Conservation (phyloP, 768 basidiomycete species). For the Suillus lakei region DNA sequence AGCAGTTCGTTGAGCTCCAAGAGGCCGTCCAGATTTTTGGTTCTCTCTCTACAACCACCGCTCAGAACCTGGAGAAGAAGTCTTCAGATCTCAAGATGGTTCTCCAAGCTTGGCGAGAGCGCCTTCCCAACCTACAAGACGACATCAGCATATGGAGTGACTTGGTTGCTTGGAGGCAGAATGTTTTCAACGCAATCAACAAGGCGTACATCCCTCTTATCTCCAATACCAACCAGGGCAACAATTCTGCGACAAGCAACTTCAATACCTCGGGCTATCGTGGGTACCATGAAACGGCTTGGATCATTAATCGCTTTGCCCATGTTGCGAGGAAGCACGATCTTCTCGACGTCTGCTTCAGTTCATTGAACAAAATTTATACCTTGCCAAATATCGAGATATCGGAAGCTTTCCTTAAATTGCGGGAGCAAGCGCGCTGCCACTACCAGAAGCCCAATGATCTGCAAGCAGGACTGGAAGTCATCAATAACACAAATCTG, state of each 20-base stretch:
- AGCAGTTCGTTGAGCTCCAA: constrained; percentile 97
- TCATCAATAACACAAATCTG: constrained; percentile 99
- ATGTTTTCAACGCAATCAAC: constrained; percentile 97
- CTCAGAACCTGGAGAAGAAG: constrained; percentile 90
- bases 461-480: constrained; percentile 92
- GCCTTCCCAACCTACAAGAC: constrained; percentile 93
- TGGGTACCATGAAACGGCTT: constrained; percentile 98
- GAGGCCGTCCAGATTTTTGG: constrained; percentile 96
- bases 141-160: constrained; percentile 99
- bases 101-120: constrained; percentile 95
- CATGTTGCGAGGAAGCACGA: constrained; percentile 98
- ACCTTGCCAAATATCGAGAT: constrained; percentile 99
- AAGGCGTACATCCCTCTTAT: constrained; percentile 95
- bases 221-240: constrained; percentile 53
- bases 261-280: constrained; percentile 89
- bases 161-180: constrained; percentile 98
- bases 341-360: constrained; percentile 94
- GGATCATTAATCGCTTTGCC: constrained; percentile 99
- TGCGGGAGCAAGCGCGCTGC: constrained; percentile 97
- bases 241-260: constrained; percentile 55
- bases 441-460: constrained; percentile 96
- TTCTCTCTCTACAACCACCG: constrained; percentile 84
- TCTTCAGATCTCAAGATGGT: constrained; percentile 96
- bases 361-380: constrained; percentile 95
- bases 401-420: constrained; percentile 97